phyloP scores from a whole-genome alignment of 495 filamentous ascomycete genomes.

The Parathielavia appendiculata region DNA sequence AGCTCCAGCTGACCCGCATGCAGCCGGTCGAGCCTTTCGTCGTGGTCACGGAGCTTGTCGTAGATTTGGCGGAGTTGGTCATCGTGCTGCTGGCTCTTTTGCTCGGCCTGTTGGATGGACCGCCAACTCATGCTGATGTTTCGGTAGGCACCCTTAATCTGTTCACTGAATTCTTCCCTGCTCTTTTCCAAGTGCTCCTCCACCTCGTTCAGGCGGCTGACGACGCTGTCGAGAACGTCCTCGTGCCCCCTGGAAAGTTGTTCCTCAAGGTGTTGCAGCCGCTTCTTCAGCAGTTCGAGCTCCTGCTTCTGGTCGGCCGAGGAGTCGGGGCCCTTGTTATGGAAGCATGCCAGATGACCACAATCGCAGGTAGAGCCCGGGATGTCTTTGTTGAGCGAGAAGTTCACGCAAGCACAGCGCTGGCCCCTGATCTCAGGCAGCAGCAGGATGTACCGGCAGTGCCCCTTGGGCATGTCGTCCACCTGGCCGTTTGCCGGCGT shows the following conservation, averaged over 20 bases:
- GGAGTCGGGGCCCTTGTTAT: constrained; percentile 41
- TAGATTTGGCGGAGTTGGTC: constrained; percentile 42
- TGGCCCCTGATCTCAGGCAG: constrained; percentile 50
- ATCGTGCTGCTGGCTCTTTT: constrained; percentile 38
- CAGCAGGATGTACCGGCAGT: constrained; percentile 52
- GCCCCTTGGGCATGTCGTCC: constrained; percentile 49
- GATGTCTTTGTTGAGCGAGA: constrained; percentile 47
- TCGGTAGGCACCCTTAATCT: constrained; percentile 47
- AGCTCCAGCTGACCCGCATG: constrained; percentile 43
- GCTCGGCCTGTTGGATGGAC: constrained; percentile 44
- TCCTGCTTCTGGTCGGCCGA: constrained; percentile 39
- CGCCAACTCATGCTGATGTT: constrained; percentile 49
- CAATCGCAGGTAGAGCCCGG: constrained; percentile 51
- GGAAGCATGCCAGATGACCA: constrained; percentile 52
- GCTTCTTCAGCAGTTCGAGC: constrained; percentile 44
- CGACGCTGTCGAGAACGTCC: constrained; percentile 38
- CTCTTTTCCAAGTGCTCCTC: constrained; percentile 50
- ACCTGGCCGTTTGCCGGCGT: constrained; percentile 20
- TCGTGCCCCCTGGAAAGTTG: constrained; percentile 43
- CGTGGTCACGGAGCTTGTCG: constrained; percentile 38
- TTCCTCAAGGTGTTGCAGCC: constrained; percentile 44
- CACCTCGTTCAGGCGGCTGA: constrained; percentile 42
- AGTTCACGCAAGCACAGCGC: constrained; percentile 51
- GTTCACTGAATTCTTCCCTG: constrained; percentile 43
- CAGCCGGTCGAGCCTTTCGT: constrained; percentile 41